Evolutionary conservation across 164 flowering plant species (phyloP).

Genomic region (Umbilicus rupestris): DNA sequence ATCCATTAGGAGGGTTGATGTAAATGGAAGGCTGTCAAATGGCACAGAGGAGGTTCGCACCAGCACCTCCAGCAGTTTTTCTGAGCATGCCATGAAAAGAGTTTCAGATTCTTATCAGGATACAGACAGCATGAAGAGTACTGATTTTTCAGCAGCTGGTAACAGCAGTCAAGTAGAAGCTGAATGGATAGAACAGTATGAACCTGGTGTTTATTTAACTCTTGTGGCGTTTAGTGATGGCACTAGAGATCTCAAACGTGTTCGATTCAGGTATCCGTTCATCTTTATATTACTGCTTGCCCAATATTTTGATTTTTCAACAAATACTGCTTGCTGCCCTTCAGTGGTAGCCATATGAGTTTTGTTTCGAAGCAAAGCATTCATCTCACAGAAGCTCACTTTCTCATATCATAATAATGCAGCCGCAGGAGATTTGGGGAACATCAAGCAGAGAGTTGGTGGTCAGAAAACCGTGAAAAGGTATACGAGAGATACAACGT

Average conservation of each 20-base stretch:
- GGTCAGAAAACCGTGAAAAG: conserved; percentile 69
- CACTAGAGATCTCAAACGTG: conserved; percentile 75
- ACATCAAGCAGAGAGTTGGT: conserved; percentile 69
- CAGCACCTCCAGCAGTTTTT: conserved; percentile 16
- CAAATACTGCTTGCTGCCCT: background rate
- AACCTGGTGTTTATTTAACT: conserved; percentile 83
- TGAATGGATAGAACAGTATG: conserved; percentile 84
- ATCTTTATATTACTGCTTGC: background rate
- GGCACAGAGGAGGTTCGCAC: conserved; percentile 22
- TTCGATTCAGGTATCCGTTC: conserved; percentile 67
- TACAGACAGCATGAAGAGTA: conserved; percentile 27
- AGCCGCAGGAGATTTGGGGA: conserved; percentile 77
- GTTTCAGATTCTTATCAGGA: conserved; percentile 30
- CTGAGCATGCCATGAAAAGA: conserved; percentile 23
- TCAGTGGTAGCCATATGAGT: background rate
- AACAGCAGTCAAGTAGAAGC: conserved; percentile 45
- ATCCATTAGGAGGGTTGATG: conserved; percentile 23
- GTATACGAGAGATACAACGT: conserved; percentile 64
- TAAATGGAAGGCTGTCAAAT: conserved; percentile 26
- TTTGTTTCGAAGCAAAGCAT: background rate
- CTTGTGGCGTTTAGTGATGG: conserved; percentile 65
- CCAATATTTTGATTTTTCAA: background rate
- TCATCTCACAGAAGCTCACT: too few species aligned
- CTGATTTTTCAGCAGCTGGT: conserved; percentile 19
- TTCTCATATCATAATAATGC: conserved; percentile 14